Conservation (phyloP, 257 asterid genomes). For the Paraleonurus japonicus region DNA sequence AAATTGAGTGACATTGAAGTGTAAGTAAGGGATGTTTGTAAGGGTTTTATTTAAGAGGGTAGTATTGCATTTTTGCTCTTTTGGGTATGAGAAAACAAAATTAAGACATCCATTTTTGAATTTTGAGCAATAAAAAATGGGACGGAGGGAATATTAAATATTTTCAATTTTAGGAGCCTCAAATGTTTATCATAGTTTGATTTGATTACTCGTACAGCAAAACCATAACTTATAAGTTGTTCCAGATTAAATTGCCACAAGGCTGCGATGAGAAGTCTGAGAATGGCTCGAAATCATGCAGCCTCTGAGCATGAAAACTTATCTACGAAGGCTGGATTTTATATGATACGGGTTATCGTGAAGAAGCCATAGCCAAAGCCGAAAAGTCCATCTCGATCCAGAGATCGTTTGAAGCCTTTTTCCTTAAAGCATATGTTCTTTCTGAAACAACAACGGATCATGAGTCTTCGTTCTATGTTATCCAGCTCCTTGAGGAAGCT, state of each 20-base stretch:
- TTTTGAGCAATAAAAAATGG: too few species aligned
- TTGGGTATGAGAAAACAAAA: too few species aligned
- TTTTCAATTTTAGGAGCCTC: constrained; percentile 21
- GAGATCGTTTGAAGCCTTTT: constrained; percentile 95
- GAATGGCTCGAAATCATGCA: constrained; percentile 91
- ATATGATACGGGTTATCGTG: constrained; percentile 82
- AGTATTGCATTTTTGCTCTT: too few species aligned
- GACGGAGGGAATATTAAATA: too few species aligned
- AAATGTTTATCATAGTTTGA: background rate
- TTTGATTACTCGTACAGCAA: constrained; percentile 5
- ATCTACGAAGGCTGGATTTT: constrained; percentile 96
- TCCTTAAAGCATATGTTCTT: constrained; percentile 82
- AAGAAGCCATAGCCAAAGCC: constrained; percentile 86
- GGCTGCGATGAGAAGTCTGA: constrained; percentile 93
- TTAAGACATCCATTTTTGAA: too few species aligned
- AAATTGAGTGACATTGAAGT: too few species aligned
- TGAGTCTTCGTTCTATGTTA: constrained; percentile 73
- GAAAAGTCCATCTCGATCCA: constrained; percentile 76
- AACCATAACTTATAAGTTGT: constrained; percentile 14
- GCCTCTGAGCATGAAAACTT: constrained; percentile 75
- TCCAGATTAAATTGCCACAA: constrained; percentile 90
- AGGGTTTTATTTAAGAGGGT: too few species aligned
- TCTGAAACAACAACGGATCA: constrained; percentile 73
- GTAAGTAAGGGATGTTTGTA: too few species aligned
- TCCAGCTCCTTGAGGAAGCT: constrained; percentile 90